Conservation (phyloP, 345 rosid species). For the Crucihimalaya himalaica region DNA sequence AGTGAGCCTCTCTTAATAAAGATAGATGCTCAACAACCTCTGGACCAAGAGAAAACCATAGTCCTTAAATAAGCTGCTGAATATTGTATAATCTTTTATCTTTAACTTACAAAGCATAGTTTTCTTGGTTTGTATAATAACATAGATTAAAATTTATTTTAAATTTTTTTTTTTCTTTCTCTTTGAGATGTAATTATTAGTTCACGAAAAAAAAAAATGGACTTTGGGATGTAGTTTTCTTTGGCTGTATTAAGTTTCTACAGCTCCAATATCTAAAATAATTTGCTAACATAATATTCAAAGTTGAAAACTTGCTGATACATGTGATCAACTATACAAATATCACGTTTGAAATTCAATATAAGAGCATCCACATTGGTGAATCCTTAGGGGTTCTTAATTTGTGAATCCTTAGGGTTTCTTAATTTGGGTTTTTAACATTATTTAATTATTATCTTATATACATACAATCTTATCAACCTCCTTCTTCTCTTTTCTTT, state of each 20-base stretch:
- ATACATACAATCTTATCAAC: too few species aligned
- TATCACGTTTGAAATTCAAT: too few species aligned
- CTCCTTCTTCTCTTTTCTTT: too few species aligned
- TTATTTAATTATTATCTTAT: too few species aligned
- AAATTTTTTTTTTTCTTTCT: background rate
- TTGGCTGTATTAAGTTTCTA: background rate
- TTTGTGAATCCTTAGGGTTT: too few species aligned
- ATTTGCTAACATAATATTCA: background rate
- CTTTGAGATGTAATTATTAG: conserved; percentile 4
- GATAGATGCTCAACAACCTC: conserved; percentile 50
- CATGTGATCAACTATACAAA: too few species aligned
- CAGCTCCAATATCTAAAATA: background rate
- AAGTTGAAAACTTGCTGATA: background rate
- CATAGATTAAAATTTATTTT: conserved; percentile 4
- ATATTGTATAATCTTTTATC: conserved; percentile 21
- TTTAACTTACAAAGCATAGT: conserved; percentile 31
- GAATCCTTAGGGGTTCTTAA: too few species aligned
- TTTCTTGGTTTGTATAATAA: conserved; percentile 26
- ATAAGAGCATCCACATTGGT: too few species aligned
- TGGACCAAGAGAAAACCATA: conserved; percentile 33
- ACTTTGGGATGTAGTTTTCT: background rate
- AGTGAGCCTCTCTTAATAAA: conserved; percentile 75
- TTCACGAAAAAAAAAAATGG: background rate
- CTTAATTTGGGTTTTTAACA: too few species aligned
- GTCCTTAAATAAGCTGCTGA: conserved; percentile 3